Conservation (phyloP, 2,329 filamentous ascomycete species). For the Sarocladium kiliense region DNA sequence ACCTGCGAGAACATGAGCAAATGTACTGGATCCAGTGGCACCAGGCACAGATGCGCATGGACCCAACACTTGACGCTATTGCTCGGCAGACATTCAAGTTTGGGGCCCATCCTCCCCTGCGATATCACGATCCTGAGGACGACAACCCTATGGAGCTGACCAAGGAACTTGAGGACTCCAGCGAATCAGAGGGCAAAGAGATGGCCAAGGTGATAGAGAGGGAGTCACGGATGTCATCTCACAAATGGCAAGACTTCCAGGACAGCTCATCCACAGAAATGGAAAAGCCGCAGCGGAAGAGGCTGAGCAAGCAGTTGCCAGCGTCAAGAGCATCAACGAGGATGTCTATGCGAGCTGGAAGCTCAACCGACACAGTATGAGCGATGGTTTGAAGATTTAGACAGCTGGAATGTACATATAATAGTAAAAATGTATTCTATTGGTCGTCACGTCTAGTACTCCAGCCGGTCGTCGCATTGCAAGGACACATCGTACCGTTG, state of each 20-base stretch:
- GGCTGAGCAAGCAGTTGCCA: constrained; percentile 8
- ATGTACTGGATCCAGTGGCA: constrained; percentile 47
- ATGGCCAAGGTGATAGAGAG: neutral
- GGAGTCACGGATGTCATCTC: neutral
- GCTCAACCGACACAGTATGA: neutral
- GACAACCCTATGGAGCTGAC: neutral
- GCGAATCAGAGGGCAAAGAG: neutral
- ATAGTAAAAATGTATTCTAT: too few species aligned
- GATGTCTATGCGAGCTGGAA: neutral
- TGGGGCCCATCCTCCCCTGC: constrained; percentile 14
- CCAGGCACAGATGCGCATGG: constrained; percentile 22
- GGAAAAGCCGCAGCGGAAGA: constrained; percentile 7
- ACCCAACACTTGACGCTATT: constrained; percentile 11
- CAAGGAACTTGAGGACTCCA: neutral
- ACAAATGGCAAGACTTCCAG: constrained; percentile 8
- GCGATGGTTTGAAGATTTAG: neutral
- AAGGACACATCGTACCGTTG: constrained; percentile 51
- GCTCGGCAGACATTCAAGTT: constrained; percentile 17
- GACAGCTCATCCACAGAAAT: neutral
- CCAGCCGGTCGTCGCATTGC: constrained; percentile 56
- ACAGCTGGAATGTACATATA: neutral
- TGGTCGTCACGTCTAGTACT: constrained; percentile 35
- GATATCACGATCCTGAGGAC: constrained; percentile 17
- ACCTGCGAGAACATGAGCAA: constrained; percentile 58
- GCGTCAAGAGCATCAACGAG: neutral